A percentile compares a stretch with the other conserved stretches of the same genome.
phyloP scores from a whole-genome alignment of 1,284 basidiomycete species.

The Sporisorium scitamineum region DNA sequence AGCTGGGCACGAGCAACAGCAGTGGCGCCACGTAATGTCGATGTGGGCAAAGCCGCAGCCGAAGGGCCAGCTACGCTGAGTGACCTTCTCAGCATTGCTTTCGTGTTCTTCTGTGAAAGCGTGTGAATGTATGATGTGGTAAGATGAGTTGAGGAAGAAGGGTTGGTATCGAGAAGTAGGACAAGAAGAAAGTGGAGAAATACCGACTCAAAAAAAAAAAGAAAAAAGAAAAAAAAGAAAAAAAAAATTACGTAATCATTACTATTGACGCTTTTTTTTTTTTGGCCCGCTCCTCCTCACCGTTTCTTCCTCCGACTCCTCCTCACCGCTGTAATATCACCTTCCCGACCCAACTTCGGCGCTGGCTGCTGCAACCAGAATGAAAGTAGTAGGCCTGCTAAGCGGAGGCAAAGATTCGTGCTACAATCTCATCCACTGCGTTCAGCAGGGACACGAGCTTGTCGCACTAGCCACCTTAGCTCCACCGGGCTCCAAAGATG shows the following conservation, averaged over 20 bases:
- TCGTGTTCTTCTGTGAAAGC: too few species aligned
- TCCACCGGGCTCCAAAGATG: conserved; percentile 87
- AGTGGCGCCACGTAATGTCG: conserved; percentile 3
- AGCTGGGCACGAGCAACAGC: background rate
- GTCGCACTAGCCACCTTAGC: conserved; percentile 89
- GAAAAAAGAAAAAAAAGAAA: conserved; percentile 4
- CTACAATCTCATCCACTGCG: conserved; percentile 92
- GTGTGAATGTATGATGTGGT: background rate
- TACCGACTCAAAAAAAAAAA: background rate
- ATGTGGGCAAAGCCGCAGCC: conserved; percentile 1
- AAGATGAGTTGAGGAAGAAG: background rate
- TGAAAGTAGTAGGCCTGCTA: conserved; percentile 95
- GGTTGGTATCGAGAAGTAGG: background rate
- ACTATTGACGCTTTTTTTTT: conserved; percentile 2
- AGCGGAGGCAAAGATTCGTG: conserved; percentile 99
- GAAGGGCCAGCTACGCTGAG: conserved; percentile 16
- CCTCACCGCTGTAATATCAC: background rate
- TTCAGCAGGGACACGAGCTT: conserved; percentile 86
- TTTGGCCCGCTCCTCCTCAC: background rate
- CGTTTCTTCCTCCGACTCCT: background rate
- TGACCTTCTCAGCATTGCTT: conserved; percentile 26
- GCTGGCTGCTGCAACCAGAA: conserved; percentile 65
- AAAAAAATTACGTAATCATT: conserved; percentile 22
- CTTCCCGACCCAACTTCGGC: too few species aligned
- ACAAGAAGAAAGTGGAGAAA: conserved; percentile 29